These are phyloP conservation scores for Elasticomyces elasticus DNA, from an alignment of 495 filamentous ascomycete genomes.

Conservation along the genomic window DNA sequence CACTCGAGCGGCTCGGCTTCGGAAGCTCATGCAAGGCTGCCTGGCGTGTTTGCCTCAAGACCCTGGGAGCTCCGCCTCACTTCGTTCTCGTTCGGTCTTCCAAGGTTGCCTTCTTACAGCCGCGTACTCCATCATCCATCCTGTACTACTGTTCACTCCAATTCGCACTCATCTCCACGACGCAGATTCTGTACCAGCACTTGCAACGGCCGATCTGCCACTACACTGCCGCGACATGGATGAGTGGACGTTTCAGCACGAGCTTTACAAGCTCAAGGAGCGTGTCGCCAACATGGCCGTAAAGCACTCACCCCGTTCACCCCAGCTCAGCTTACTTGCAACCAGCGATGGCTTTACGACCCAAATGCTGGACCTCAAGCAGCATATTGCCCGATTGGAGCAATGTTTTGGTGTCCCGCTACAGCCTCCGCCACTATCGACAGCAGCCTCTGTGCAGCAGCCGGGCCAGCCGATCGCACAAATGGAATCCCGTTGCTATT, in stretches of 20 bases:
- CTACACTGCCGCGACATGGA: conserved; percentile 7
- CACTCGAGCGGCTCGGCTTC: no score
- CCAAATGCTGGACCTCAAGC: conserved; percentile 6
- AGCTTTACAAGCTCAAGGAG: conserved; percentile 5
- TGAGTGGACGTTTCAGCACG: conserved; percentile 9
- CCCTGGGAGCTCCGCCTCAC: no score
- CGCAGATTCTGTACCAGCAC: no score
- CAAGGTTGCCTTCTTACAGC: neutral
- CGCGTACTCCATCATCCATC: neutral
- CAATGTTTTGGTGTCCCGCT: neutral
- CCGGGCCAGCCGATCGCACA: neutral
- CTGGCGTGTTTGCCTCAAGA: neutral
- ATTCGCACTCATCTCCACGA: no score
- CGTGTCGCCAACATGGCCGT: conserved; percentile 1
- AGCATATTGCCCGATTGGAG: neutral
- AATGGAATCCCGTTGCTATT: no score
- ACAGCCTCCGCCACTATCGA: no score
- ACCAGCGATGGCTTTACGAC: neutral
- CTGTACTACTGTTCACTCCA: no score
- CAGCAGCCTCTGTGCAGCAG: neutral
- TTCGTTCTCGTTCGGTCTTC: neutral
- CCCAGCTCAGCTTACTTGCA: neutral
- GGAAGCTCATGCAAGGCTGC: no score
- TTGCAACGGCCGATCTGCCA: no score
- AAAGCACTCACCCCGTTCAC: neutral